Evolutionary conservation across 75 land plant species (phyloP).

Genomic region (Sequoia sempervirens): DNA sequence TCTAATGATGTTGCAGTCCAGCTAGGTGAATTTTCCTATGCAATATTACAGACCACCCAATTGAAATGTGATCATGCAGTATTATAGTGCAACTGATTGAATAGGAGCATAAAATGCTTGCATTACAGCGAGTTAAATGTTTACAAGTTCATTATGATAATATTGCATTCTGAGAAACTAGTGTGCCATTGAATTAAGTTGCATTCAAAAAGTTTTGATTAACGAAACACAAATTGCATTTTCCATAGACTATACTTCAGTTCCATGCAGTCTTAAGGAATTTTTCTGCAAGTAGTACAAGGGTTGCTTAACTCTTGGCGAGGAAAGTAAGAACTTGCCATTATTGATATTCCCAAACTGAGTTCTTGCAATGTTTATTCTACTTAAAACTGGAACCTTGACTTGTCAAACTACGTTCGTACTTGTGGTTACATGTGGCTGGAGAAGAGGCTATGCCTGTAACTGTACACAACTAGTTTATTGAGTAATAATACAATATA

Average conservation of each 20-base stretch:
- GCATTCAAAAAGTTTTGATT: neutral
- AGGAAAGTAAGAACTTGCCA: neutral
- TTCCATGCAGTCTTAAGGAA: neutral
- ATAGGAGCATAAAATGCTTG: neutral
- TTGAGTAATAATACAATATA: neutral
- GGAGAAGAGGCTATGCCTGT: neutral
- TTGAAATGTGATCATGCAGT: neutral
- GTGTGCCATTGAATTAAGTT: neutral
- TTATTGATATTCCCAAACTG: neutral
- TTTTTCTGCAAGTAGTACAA: neutral
- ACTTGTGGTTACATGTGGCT: neutral
- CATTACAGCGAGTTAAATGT: no score
- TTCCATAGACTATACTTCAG: neutral
- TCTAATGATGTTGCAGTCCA: neutral
- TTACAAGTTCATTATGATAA: no score
- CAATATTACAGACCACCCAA: neutral
- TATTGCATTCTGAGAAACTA: neutral
- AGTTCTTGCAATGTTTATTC: neutral
- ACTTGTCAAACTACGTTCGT: neutral
- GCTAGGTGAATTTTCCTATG: neutral
- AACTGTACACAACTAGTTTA: no score
- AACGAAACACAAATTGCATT: neutral
- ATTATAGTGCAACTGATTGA: neutral
- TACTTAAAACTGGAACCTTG: neutral
- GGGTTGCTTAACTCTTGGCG: neutral